These are phyloP conservation scores for Erysimum cheiranthoides DNA, from an alignment of 345 rosid genomes.

Conservation along the genomic window DNA sequence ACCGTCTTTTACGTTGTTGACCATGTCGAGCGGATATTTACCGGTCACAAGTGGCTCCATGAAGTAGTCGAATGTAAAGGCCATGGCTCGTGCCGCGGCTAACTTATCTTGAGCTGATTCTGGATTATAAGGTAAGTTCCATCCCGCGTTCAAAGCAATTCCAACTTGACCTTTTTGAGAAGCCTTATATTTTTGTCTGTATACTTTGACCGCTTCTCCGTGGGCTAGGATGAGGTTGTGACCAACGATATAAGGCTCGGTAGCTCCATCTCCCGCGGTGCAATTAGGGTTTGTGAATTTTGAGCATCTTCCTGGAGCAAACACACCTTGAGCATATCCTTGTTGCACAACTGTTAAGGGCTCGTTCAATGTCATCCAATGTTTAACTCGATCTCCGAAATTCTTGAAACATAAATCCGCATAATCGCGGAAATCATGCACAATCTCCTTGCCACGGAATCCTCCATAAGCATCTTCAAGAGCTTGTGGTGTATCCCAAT, in stretches of 20 bases:
- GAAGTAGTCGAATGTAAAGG: slow-evolving; percentile 6
- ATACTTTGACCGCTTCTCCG: slow-evolving; percentile 6
- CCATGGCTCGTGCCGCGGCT: slow-evolving; percentile 24
- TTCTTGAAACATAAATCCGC: slow-evolving; percentile 8
- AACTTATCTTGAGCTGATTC: background rate
- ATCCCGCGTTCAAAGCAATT: background rate
- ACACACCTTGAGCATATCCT: background rate
- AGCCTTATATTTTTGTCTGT: background rate
- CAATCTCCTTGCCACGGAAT: background rate
- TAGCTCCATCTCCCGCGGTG: slow-evolving; percentile 4
- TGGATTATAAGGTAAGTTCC: slow-evolving; percentile 7
- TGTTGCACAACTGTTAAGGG: slow-evolving; percentile 15
- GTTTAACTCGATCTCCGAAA: slow-evolving; percentile 11
- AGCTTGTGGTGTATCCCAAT: slow-evolving; percentile 16
- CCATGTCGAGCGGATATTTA: slow-evolving; percentile 6
- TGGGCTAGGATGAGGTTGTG: slow-evolving; percentile 14
- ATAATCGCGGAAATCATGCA: background rate
- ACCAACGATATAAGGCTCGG: slow-evolving; percentile 5
- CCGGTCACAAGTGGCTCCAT: slow-evolving; percentile 17
- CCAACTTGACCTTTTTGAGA: slow-evolving; percentile 18
- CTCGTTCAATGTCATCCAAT: slow-evolving; percentile 6
- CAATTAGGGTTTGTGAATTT: slow-evolving; percentile 22
- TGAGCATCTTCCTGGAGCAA: slow-evolving; percentile 23
- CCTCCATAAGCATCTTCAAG: slow-evolving; percentile 22
- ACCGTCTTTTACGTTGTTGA: background rate